phyloP scores from a whole-genome alignment of 257 asterid species.

The Nicotiana tabacum region DNA sequence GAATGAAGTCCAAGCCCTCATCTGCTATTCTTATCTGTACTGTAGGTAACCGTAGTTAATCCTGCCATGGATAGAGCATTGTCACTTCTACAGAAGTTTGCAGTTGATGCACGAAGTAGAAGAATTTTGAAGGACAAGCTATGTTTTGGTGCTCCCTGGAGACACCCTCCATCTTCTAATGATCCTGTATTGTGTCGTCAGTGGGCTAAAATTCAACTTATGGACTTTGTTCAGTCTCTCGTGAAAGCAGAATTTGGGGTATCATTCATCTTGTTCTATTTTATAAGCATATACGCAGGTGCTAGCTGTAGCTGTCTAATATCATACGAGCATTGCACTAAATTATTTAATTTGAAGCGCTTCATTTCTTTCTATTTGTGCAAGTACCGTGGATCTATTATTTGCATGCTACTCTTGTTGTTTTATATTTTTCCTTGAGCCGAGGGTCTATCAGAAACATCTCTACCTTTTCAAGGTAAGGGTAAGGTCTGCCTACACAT shows the following conservation, averaged over 20 bases:
- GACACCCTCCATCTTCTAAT: constrained; percentile 65
- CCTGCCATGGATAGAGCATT: constrained; percentile 92
- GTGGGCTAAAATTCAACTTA: constrained; percentile 91
- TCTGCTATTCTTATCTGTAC: constrained; percentile 7
- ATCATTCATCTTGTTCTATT: constrained; percentile 15
- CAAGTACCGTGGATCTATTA: neutral
- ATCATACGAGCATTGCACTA: neutral
- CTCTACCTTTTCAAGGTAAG: no score
- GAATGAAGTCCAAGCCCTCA: neutral
- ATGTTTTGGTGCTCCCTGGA: constrained; percentile 92
- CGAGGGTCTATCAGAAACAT: no score
- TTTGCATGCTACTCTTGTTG: neutral
- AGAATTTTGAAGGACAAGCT: constrained; percentile 58
- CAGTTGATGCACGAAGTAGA: constrained; percentile 62
- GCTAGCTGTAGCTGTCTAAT: neutral
- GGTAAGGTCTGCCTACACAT: no score
- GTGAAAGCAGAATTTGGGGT: constrained; percentile 84
- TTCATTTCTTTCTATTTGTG: neutral
- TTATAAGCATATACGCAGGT: neutral
- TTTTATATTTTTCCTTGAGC: no score
- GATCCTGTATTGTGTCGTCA: constrained; percentile 20
- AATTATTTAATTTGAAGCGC: neutral
- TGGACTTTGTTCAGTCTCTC: constrained; percentile 87
- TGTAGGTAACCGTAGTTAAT: constrained; percentile 76
- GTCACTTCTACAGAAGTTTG: constrained; percentile 60